These are phyloP conservation scores for Ilex asprella DNA, from an alignment of 257 asterid species.

Conservation along the genomic window DNA sequence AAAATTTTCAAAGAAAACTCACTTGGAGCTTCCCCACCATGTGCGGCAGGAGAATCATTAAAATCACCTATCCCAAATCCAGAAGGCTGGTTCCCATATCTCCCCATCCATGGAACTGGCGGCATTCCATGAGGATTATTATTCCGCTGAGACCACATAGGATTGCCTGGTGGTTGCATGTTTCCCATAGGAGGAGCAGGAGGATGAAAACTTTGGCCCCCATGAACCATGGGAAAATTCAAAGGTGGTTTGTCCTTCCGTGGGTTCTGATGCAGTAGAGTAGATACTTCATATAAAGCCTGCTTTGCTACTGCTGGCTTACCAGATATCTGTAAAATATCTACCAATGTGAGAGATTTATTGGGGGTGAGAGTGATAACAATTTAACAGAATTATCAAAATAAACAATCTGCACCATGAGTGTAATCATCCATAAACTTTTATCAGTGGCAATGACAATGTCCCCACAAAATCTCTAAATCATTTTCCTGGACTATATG, in stretches of 20 bases:
- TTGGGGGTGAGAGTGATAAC: neutral
- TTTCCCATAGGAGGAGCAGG: conserved; percentile 42
- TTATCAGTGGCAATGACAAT: too few species aligned
- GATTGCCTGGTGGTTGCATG: conserved; percentile 39
- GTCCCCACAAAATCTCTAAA: too few species aligned
- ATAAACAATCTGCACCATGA: too few species aligned
- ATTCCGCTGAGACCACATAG: conserved; percentile 41
- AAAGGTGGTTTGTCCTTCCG: conserved; percentile 57
- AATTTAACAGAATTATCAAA: neutral
- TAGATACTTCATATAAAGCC: conserved; percentile 65
- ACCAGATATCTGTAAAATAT: conserved; percentile 52
- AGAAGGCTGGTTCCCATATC: conserved; percentile 42
- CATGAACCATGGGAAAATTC: conserved; percentile 33
- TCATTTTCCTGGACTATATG: too few species aligned
- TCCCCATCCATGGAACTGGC: conserved; percentile 33
- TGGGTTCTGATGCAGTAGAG: conserved; percentile 69
- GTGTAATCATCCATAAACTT: too few species aligned
- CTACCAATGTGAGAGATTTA: too few species aligned
- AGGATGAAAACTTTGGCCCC: conserved; percentile 38
- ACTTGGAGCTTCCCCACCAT: conserved; percentile 38
- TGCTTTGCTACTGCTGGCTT: conserved; percentile 51
- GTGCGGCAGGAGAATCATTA: conserved; percentile 44
- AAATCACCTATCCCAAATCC: conserved; percentile 32
- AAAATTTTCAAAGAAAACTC: conserved; percentile 67
- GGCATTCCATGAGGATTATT: conserved; percentile 34